Base-by-base conservation (phyloP, 116 monocot genomes). In the Dioscorea cayenensis region DNA sequence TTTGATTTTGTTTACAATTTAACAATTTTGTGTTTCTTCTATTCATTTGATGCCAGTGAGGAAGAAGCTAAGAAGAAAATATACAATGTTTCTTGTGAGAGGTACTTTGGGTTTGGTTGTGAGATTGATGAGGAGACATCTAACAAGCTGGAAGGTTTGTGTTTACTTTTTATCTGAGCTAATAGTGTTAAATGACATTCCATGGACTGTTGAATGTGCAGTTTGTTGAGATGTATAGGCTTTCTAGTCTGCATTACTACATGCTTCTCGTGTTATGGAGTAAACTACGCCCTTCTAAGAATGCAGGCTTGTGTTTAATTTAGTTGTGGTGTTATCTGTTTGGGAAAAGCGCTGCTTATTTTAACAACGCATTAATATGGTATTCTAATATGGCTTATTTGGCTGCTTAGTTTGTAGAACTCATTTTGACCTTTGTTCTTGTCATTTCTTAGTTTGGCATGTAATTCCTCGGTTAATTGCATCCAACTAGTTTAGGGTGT, bases 51-150 rank as follows among this genome's bases (percentile, higher is more conserved):
- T 9, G 28, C 35, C 65, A 86, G 86, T 14, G 80, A 84, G 70
- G 87, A 87, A 66, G 87, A 87, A 73, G 87, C 87, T 23, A 87
- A 81, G 76, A 84, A 78, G 78, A 87, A 76, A 76, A 84, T 87
- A 35, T 87, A 87, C 64, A 87, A 87, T 70, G 87, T 87, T 2
- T 87, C 84, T 2, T 87, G 84, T 63, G 87, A 87, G 23, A 63
- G 87, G 3, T 87, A 87, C 66, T 87, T 87, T 67, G 87, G 87
- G 5, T 87, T 87, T 66, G 87, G 87, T 14, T 87, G 87, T 61
- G 87, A 87, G 69, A 80, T 87, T 55, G 84, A 87, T 68, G 81
- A 84, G 76, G 87, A 87, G 51, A 87, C 83, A 17, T 87, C 87
- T 10, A 87, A 87, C 66, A 87, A 87, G 59, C 87, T 87, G 7